A percentile compares a stretch with the other conserved stretches of the same genome.
Conservation (phyloP, 768 basidiomycete species). For the Hygrocybe punicea region DNA sequence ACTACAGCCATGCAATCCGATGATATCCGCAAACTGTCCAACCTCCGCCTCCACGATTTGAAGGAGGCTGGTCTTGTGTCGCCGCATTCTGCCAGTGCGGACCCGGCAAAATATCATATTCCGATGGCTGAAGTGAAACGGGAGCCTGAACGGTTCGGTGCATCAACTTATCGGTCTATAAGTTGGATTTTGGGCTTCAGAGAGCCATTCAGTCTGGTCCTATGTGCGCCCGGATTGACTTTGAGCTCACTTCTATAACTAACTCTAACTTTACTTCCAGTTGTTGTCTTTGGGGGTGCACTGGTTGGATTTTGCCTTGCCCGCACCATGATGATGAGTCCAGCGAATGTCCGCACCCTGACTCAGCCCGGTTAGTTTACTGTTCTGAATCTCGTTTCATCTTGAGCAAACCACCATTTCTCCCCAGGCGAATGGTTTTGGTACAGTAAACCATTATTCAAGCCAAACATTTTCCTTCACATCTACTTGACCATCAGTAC, state of each 20-base stretch:
- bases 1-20: no score
- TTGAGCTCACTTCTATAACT: background rate
- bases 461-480: constrained; percentile 22
- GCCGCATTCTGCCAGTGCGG: background rate
- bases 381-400: background rate
- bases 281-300: constrained; percentile 27
- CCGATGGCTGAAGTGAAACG: no score
- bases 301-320: constrained; percentile 25
- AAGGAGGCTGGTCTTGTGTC: background rate
- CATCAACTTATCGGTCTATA: constrained; percentile 19
- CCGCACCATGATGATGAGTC: constrained; percentile 18
- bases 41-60: no score
- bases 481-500: constrained; percentile 25
- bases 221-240: constrained; percentile 11
- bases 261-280: constrained; percentile 8
- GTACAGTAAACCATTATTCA: constrained; percentile 19
- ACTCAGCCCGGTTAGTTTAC: constrained; percentile 4
- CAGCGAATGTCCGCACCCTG: constrained; percentile 2
- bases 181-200: constrained; percentile 26
- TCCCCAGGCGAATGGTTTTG: constrained; percentile 26
- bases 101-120: background rate
- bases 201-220: constrained; percentile 21
- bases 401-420: background rate
- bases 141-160: background rate
- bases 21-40: no score